Percentiles rank a stretch among this genome's conserved stretches.
These are phyloP conservation scores for Mycena rosella DNA, from an alignment of 768 basidiomycete species.

Conservation along the genomic window DNA sequence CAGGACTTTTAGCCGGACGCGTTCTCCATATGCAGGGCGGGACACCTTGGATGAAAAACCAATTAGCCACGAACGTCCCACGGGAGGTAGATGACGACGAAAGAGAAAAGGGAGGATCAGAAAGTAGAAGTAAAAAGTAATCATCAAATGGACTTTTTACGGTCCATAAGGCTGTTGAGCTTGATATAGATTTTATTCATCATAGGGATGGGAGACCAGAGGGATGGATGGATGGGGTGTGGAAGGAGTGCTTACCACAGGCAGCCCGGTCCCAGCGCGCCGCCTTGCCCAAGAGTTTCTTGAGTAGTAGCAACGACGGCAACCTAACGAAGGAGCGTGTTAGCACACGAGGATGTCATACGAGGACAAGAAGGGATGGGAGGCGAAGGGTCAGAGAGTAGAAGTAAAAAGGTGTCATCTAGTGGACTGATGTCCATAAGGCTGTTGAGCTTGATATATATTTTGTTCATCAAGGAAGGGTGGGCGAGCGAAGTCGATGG, in stretches of 20 bases:
- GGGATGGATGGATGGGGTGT: not conserved
- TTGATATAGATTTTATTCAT: conserved; percentile 34
- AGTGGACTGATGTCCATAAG: conserved; percentile 26
- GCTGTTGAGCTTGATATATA: conserved; percentile 33
- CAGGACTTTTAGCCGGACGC: no score
- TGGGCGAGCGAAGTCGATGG: not conserved
- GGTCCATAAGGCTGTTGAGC: conserved; percentile 35
- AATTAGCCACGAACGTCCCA: not conserved
- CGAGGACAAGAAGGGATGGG: not conserved
- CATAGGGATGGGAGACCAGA: not conserved
- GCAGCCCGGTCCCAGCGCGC: no score
- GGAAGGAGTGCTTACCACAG: not conserved
- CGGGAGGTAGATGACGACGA: not conserved
- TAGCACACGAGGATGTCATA: not conserved
- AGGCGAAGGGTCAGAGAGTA: conserved; percentile 20
- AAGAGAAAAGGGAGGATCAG: conserved; percentile 5
- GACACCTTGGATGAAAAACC: not conserved
- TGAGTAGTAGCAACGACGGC: no score
- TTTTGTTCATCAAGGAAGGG: conserved; percentile 29
- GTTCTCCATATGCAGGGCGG: no score
- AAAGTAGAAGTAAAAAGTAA: conserved; percentile 28
- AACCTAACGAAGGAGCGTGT: not conserved
- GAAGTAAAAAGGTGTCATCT: conserved; percentile 31
- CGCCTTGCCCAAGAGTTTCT: no score
- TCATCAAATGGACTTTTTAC: conserved; percentile 27